Conservation (phyloP, 768 basidiomycete species). For the Russula compacta region DNA sequence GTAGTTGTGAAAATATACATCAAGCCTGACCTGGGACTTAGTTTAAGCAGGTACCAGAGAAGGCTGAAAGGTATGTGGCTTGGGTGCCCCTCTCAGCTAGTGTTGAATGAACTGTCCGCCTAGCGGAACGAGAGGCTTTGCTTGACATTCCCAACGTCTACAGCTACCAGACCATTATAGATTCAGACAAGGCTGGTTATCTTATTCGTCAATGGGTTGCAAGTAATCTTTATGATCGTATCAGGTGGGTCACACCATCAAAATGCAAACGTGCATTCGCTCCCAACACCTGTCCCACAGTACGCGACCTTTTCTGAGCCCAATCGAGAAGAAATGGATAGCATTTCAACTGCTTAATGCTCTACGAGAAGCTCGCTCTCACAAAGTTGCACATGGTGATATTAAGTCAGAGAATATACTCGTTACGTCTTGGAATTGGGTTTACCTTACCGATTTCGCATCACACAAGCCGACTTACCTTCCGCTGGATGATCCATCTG, state of each 20-base stretch:
- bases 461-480: constrained; percentile 91
- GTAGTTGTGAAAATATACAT: constrained; percentile 92
- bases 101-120: not conserved
- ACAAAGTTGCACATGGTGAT: constrained; percentile 93
- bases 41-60: constrained; percentile 62
- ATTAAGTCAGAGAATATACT: constrained; percentile 97
- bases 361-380: constrained; percentile 71
- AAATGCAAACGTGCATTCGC: not conserved
- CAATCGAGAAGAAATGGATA: constrained; percentile 97
- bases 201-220: constrained; percentile 91
- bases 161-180: constrained; percentile 80
- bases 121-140: constrained; percentile 82
- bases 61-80: constrained; percentile 59
- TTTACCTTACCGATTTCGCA: constrained; percentile 93
- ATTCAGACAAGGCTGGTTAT: constrained; percentile 95
- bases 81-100: constrained; percentile 4
- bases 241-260: constrained; percentile 55
- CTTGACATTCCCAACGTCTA: constrained; percentile 82
- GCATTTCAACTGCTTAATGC: constrained; percentile 86
- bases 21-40: constrained; percentile 83
- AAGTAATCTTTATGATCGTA: constrained; percentile 91
- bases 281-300: constrained; percentile 33
- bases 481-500: constrained; percentile 92
- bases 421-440: constrained; percentile 93
- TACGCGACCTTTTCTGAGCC: constrained; percentile 87